Base-by-base conservation (phyloP, 192 early-diverging fungal species). In the Mortierella alpina region DNA sequence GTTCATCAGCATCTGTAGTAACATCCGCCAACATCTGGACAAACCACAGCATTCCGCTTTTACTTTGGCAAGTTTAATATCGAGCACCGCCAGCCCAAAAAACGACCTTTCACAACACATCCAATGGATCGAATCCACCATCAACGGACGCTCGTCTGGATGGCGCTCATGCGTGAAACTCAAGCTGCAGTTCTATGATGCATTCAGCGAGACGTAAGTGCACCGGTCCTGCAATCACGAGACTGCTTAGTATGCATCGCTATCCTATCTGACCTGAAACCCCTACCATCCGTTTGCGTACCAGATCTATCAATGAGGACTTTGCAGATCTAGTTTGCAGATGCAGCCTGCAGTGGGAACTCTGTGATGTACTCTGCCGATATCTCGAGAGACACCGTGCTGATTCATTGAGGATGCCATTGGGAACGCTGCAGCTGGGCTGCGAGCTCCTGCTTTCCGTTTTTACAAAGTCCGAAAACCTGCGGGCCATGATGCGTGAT, bases 101-200 rank as follows among this genome's bases (percentile, higher is more conserved):
- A 31, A 31, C 31, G 31, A 31, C 31, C 31, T 31, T 31, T 31
- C 31, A 31, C 59, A 58, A 11, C 41, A 68, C 46, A 61, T 54
- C n/a, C n/a, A 15, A 2, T 80, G 77, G 77, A 47, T 80, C 39
- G 77, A 80, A 23, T 63, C 64, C 2, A 72, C 53, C 1, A 72
- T 80, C 42, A 23, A 17, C 5, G 31, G 13, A 6, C 50, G 51
- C 17, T 40, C 58, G 1, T 20, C 31, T 14, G 69, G 69, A 4
- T 80, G 77, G 77, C 61, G 46, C 17, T 80, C 77, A 5, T 80
- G 70, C 49, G 77, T 72, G 40, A 80, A 80, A 48, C 41, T 80
- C 3, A 80, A 80, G 45, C 45, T 80, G 7, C 77, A 80, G 53
- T 80, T 80, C 60, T 72, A 62, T 68, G 69, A 70, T 0, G 60